Evolutionary conservation across 495 filamentous ascomycete genomes (phyloP), one percentile per base, ranked within the genome.

Genomic region (Aspergillus bridgeri): DNA sequence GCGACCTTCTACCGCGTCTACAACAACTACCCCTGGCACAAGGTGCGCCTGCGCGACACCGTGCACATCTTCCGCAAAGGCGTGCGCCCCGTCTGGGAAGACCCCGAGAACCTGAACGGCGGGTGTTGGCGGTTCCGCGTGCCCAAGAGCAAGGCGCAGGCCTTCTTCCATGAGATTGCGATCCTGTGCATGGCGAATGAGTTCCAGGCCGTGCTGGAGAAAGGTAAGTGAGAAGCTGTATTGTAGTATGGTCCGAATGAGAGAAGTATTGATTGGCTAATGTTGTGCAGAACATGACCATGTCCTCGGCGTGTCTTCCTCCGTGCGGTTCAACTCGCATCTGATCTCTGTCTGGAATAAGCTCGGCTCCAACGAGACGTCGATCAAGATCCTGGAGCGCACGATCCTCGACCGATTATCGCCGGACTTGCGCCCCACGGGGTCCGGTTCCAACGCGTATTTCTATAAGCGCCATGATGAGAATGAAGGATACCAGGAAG

Each of bases 281-380:
- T 43, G 9, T 38, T 17, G 6, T 7, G 29, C 18, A 72, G 69
- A 84, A 57, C 92, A 96, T 67, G 88, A 92, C 58, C 87, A 73
- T 48, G 62, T 96, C 82, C 88, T 91, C 11, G 70, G 74, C 3
- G 78, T 85, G 21, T 82, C 83, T 1, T 74, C 88, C 48, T 81
- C 88, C 55, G 77, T 81, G 1, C 77, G 85, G 47, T 79, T 86
- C 67, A 89, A 81, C 58, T 85, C 84, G 3, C 83, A 91, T 63
- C 81, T 92, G 42, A 87, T 96, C 66, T 86, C 85, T 50, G 82
- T 96, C 60, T 96, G 92, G 92, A 92, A 95, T 72, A 88, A 91
- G 33, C 88, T 92, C 61, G 85, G 82, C 17, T 64, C 65, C 21
- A 88, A 90, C 67, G 78, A 89, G 56, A 83, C 78, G 57, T 91